A percentile compares a stretch with the other conserved stretches of the same genome.
Conservation (phyloP, 768 basidiomycete genomes). For the Lentinula aciculospora region DNA sequence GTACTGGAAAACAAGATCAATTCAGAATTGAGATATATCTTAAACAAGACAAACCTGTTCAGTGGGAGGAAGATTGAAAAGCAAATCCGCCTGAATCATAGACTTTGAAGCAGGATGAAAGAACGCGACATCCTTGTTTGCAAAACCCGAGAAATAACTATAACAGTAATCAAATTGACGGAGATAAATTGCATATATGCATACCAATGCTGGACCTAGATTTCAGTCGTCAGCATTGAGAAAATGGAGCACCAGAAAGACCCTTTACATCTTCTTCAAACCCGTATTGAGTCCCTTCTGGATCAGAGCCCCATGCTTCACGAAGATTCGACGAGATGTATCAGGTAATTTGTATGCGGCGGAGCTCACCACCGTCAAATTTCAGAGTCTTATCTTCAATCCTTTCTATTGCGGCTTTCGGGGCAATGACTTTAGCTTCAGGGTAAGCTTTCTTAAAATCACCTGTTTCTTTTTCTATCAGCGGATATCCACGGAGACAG, state of each 20-base stretch:
- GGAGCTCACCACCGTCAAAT: constrained; percentile 59
- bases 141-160: constrained; percentile 66
- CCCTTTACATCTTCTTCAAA: constrained; percentile 60
- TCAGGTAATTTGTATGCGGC: neutral
- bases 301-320: constrained; percentile 58
- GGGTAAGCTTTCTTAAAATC: constrained; percentile 69
- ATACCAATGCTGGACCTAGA: constrained; percentile 9
- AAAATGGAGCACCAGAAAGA: neutral
- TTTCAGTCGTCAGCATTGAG: neutral
- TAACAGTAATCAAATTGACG: neutral
- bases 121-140: constrained; percentile 81
- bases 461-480: constrained; percentile 21
- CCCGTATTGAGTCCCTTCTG: constrained; percentile 61
- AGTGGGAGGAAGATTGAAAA: constrained; percentile 74
- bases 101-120: constrained; percentile 67
- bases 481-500: constrained; percentile 8
- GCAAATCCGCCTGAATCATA: constrained; percentile 74
- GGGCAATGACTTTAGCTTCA: constrained; percentile 64
- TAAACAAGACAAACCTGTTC: constrained; percentile 52
- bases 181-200: neutral
- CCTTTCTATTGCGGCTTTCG: constrained; percentile 46
- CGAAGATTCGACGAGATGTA: neutral
- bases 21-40: neutral
- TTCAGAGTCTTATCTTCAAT: constrained; percentile 43
- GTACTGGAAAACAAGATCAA: constrained; percentile 21